Evolutionary conservation across 2,329 filamentous ascomycete species (phyloP).

Genomic region (Aspergillus sp.): DNA sequence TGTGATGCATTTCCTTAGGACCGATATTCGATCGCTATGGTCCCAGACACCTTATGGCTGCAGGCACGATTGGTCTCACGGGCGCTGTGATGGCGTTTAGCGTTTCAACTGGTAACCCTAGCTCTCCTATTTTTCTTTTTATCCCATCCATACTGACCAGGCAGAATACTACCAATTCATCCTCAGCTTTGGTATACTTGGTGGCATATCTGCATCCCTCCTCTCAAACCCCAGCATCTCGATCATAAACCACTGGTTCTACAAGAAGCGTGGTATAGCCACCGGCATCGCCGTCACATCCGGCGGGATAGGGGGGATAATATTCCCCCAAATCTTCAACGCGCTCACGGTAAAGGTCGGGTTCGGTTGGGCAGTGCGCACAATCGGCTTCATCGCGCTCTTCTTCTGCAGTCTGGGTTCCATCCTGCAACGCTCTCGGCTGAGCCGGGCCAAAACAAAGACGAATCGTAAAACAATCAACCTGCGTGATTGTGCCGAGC

Average conservation of each 20-base stretch:
- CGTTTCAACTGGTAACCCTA: constrained; percentile 18
- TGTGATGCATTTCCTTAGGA: neutral
- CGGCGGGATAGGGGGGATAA: constrained; percentile 34
- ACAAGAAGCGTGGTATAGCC: constrained; percentile 29
- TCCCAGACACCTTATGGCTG: too few species aligned
- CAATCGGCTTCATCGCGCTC: constrained; percentile 26
- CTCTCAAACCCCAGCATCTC: constrained; percentile 33
- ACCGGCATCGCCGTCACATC: constrained; percentile 37
- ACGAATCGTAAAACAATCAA: constrained; percentile 20
- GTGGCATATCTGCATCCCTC: constrained; percentile 29
- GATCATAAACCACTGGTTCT: constrained; percentile 37
- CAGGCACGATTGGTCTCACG: constrained; percentile 17
- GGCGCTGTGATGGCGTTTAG: too few species aligned
- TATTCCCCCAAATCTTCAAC: constrained; percentile 36
- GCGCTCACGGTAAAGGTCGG: constrained; percentile 28
- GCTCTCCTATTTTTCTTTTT: too few species aligned
- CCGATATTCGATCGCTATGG: constrained; percentile 20
- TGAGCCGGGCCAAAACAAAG: constrained; percentile 22
- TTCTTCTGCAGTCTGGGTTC: constrained; percentile 21
- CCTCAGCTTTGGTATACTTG: constrained; percentile 35
- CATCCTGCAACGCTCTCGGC: constrained; percentile 20
- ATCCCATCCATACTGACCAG: too few species aligned
- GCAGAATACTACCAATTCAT: constrained; percentile 39
- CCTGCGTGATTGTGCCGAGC: constrained; percentile 16
- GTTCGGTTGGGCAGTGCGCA: constrained; percentile 31